Evolutionary conservation across 2,329 filamentous ascomycete genomes (phyloP), one percentile per base, ranked within the genome.

Genomic region (Penicillium sp.): DNA sequence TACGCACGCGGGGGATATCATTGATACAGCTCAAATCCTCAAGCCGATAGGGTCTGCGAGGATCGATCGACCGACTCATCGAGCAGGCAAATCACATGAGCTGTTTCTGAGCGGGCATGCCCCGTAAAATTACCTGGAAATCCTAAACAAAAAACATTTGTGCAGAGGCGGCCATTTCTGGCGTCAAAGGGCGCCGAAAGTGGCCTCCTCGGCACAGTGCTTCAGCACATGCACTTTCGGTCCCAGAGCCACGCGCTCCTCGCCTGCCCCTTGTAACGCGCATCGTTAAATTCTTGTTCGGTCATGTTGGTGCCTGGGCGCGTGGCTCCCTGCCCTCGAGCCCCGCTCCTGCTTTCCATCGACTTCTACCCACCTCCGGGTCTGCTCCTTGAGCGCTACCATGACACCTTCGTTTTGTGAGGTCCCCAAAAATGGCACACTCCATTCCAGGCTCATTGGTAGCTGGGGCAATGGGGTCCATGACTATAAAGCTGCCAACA

Each of bases 131-230:
- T 23, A 23, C 23, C 23, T 23, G n/a, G n/a, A n/a, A n/a, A n/a
- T n/a, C n/a, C n/a, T 23, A 39, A 56, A 58, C 53, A 58, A 53
- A 46, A 49, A 46, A 8, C 53, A 59, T 59, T 59, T 59, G 49
- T 59, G 53, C 53, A 45, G 53, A 53, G 56, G 38, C 53, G 41
- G 56, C 53, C 48, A 43, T 29, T 51, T 53, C 56, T 53, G 46
- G 55, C 56, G 6, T 52, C 44, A 44, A 49, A 49, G 26, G 48
- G 43, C 23, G 58, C 58, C 45, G 50, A 48, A 54, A 56, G 41
- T 58, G 55, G 58, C 52, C 39, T 43, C 52, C 49, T 50, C 44
- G 49, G 56, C 58, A 60, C 50, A 18, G 39, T 11, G 45, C 45
- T 36, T 56, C 34, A 47, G 34, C 47, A 47, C 49, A 56, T 49